Base-by-base conservation (phyloP, 2,329 filamentous ascomycete species). In the Berkeleyomyces basicola region DNA sequence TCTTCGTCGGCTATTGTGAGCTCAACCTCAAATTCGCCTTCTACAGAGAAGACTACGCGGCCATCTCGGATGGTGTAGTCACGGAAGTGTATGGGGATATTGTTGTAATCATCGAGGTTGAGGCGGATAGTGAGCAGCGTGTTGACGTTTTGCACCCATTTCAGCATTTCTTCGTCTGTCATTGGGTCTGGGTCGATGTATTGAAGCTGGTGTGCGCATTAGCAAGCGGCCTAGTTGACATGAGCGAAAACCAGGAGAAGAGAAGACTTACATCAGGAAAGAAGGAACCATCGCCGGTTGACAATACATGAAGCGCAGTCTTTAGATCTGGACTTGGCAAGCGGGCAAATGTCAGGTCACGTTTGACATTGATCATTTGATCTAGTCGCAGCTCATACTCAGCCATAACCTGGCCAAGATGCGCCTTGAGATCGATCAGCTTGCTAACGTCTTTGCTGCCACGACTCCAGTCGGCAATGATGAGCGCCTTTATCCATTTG, bases 401-500 rank as follows among this genome's bases (percentile, higher is more conserved):
- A 57, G 78, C 73, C 65, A 84, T 79, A 68, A 87, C 80, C 63
- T 77, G 74, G 64, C 84, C 79, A 65, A 95, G 78, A 76, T 92
- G 90, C 36, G 80, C 79, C 70, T 87, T 88, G 67, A 99, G 75
- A 70, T 97, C 91, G 67, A 97, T 95, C 65, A 97, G 79, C 72
- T 87, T 90, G 75, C 86, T 87, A 68, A 97, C 88, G 68, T 87
- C 83, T 46, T 83, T 79, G 42, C 86, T 84, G 71, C 88, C 86
- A 69, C 87, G 82, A 70, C 87, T 88, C 93, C 93, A 99, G 73
- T 93, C 87, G 1, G 87, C 84, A 57, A 99, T 85, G 31, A 99
- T 90, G 23, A 96, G 78, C 6, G 91, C 82, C 75, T 99, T 97
- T 71, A 95, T 89, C 78, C 95, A 97, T 75, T 89, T 90, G 39